Evolutionary conservation across 257 asterid species (phyloP), one percentile per base, ranked within the genome.

Genomic region (Primulina tabacum): DNA sequence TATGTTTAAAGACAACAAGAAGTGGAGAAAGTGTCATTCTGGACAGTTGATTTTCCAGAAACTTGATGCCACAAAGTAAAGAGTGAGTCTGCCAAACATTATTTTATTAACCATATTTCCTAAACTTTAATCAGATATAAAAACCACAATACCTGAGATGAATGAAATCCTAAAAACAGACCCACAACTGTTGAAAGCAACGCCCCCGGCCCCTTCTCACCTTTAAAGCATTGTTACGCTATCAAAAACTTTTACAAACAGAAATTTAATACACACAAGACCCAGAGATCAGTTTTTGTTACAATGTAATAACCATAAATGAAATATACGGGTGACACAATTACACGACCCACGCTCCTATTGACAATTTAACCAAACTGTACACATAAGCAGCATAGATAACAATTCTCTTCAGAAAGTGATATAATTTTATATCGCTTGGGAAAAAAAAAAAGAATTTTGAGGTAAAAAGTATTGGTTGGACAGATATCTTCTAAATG

Each of bases 391-490:
- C 52, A 37, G 69, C 61, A 65, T 11, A 62, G 52, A 10, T 59
- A 60, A 38, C 43, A 28, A 16, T 68, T 67, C 34, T 26, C 20
- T 68, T 10, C 1, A 18, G 53, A 12, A 9, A 16, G 64, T 69
- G 52, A 53, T 56, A 61, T 38, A 29, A 64, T 65, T 29, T 33
- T 18, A 62, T 20, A 38, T 63, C 64, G 20, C 38, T 26, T 30
- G 33, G 26, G 26, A 24, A 24, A 12, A 52, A 12, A 52, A 57
- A 28, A 2, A 37, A 4, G 12, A 29, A 50, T 67, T 30, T 38
- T 5, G 67, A 69, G 61, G 14, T 12, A n/a, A 76, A 24, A 43
- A 58, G 40, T 60, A 57, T 30, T 4, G 58, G 26, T 43, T 62
- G 37, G 38, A 26, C 69, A 16, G 69, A 38, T n/a, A 17, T 33